Conservation (phyloP, 805 yeast species). For the Isabelozyma gotoi region DNA sequence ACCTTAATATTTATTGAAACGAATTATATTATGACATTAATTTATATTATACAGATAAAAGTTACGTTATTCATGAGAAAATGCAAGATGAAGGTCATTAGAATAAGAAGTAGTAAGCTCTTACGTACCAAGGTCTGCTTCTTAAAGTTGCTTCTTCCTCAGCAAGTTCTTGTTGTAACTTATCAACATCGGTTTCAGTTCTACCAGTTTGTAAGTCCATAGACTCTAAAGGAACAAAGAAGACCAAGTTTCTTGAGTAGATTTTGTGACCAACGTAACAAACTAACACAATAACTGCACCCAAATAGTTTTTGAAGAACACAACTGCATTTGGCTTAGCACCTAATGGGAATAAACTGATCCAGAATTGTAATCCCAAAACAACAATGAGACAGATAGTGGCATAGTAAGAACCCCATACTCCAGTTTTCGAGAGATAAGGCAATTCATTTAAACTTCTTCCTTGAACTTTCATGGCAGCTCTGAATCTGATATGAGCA, state of each 20-base stretch:
- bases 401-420: conserved; percentile 28
- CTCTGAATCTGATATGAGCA: conserved; percentile 33
- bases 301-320: conserved; percentile 59
- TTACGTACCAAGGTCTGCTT: conserved; percentile 20
- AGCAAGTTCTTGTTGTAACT: conserved; percentile 47
- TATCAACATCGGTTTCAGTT: conserved; percentile 55
- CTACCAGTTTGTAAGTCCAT: conserved; percentile 64
- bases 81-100: conserved; percentile 3
- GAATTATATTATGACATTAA: background rate
- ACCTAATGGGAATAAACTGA: conserved; percentile 30
- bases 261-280: conserved; percentile 55
- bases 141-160: conserved; percentile 33
- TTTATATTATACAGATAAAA: background rate
- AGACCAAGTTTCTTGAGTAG: conserved; percentile 37
- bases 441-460: conserved; percentile 50
- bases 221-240: conserved; percentile 40
- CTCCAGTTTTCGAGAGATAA: conserved; percentile 50
- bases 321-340: conserved; percentile 28
- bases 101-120: conserved; percentile 18
- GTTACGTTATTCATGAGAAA: background rate
- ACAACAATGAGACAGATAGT: conserved; percentile 24
- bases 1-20: too few relatives aligned
- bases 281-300: conserved; percentile 43
- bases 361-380: conserved; percentile 34
- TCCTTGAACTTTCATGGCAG: conserved; percentile 34